These are phyloP conservation scores for Colletotrichum caudatum DNA, from an alignment of 2,329 filamentous ascomycete species.

Conservation along the genomic window DNA sequence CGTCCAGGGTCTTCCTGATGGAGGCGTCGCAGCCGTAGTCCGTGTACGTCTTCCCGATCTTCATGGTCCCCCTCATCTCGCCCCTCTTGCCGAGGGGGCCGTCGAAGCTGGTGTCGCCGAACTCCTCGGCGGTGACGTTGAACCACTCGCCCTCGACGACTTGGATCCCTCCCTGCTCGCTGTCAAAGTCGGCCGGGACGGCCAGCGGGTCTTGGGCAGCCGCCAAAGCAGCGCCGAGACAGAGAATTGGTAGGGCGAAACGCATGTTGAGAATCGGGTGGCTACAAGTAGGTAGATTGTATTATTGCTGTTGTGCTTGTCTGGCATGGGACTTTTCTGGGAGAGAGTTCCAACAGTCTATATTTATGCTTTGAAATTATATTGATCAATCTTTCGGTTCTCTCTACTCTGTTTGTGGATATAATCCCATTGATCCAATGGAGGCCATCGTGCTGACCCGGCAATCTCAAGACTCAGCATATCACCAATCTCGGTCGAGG, in stretches of 20 bases:
- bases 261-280: not conserved
- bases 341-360: not conserved
- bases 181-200: not conserved
- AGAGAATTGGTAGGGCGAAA: not conserved
- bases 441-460: not conserved
- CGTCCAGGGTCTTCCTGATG: not conserved
- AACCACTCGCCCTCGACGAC: not conserved
- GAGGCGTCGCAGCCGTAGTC: conserved; percentile 2
- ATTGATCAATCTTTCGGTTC: fast-evolving
- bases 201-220: not conserved
- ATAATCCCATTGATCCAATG: not conserved
- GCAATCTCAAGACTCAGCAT: not conserved
- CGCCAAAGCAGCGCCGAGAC: not conserved
- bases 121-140: not conserved
- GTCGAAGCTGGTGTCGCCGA: conserved; percentile 1
- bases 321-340: not conserved
- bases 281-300: not conserved
- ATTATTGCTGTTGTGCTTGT: not conserved
- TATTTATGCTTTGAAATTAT: not conserved
- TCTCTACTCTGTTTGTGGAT: not conserved
- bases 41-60: not conserved
- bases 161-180: not conserved
- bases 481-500: not conserved
- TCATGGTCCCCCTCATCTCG: not conserved
- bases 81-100: not conserved